A percentile compares a stretch with the other conserved stretches of the same genome.
phyloP scores from a whole-genome alignment of 179 eudicot species.

The Heliamphora pulchella region DNA sequence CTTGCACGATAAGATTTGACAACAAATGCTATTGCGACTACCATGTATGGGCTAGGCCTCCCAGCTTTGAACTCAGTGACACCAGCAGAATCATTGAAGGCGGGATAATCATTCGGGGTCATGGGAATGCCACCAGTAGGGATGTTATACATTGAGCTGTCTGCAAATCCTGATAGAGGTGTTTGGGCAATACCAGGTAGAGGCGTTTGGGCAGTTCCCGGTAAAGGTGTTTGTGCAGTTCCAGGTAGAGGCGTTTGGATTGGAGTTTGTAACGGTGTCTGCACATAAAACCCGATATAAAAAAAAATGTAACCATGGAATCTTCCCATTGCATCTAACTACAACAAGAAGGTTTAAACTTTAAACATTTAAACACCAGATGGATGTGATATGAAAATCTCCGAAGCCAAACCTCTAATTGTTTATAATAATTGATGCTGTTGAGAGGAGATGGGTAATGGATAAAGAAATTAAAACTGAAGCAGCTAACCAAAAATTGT shows the following conservation, averaged over 20 bases:
- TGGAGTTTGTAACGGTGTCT: constrained; percentile 78
- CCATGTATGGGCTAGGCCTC: constrained; percentile 85
- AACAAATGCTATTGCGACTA: constrained; percentile 19
- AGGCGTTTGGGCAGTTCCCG: constrained; percentile 54
- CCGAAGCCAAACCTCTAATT: too few species aligned
- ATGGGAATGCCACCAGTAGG: constrained; percentile 66
- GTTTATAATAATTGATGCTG: too few species aligned
- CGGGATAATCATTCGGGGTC: constrained; percentile 55
- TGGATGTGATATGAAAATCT: too few species aligned
- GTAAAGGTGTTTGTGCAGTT: constrained; percentile 55
- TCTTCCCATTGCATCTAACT: not conserved
- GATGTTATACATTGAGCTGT: constrained; percentile 70
- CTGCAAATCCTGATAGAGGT: constrained; percentile 34
- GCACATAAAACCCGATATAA: constrained; percentile 22
- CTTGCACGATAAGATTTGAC: not conserved
- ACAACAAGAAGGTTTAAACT: too few species aligned
- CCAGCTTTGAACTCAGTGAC: constrained; percentile 44
- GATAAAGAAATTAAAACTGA: too few species aligned
- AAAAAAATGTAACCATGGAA: constrained; percentile 11
- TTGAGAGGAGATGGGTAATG: too few species aligned
- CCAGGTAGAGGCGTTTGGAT: constrained; percentile 53
- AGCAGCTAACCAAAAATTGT: too few species aligned
- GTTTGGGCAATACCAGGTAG: constrained; percentile 45
- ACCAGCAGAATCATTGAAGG: constrained; percentile 42
- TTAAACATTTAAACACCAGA: too few species aligned